Base-by-base conservation (phyloP, 768 basidiomycete genomes). In the Tylopilus sp. region DNA sequence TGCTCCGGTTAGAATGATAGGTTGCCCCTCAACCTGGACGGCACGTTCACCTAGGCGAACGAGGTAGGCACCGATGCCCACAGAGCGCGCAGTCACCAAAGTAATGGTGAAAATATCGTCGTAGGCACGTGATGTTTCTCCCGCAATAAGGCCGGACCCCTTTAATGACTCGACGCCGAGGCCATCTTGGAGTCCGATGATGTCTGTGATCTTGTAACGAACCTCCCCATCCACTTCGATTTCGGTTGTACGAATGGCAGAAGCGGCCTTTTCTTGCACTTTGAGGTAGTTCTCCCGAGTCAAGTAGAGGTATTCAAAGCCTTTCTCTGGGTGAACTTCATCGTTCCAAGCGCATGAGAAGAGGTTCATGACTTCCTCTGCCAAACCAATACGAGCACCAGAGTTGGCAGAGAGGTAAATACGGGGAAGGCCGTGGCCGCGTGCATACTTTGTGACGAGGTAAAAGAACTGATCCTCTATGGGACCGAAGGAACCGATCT, bases 91-190 rank as follows among this genome's bases (percentile, higher is more conserved):
- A 40, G 94, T 97, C 59, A 99, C 97, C 63, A 99, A 84, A 11
- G 97, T 98, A 72, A 98, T 96, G 45, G 97, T 99, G 79, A 99
- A 99, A 68, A 99, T 98, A 67, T 99, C 97, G 63, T 98, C 96
- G 72, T 99, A 99, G 1, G 97, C 97, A 30, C 97, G 85, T 30
- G 95, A 96, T 0, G 97, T 99, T 71, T 97, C 97, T 42, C 97
- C 97, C 31, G 97, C 97, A 65, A 99, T 98, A 58, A 99, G 84
- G 70, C 96, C 97, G 25, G 97, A 98, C 40, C 97, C 97, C 70
- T 79, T 92, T 68, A 99, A 75, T 49, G 85, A 97, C 71, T 98
- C 97, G 25, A 99, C 97, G 64, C 97, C 96, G 17, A 98, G 81
- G 52, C 97, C 97, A 54, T 99, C 91, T 68, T 97, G 93, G n/a